A percentile compares a stretch with the other conserved stretches of the same genome.
These are phyloP conservation scores for Pichia sp. DNA, from an alignment of 1,139 yeast genomes.

Conservation along the genomic window DNA sequence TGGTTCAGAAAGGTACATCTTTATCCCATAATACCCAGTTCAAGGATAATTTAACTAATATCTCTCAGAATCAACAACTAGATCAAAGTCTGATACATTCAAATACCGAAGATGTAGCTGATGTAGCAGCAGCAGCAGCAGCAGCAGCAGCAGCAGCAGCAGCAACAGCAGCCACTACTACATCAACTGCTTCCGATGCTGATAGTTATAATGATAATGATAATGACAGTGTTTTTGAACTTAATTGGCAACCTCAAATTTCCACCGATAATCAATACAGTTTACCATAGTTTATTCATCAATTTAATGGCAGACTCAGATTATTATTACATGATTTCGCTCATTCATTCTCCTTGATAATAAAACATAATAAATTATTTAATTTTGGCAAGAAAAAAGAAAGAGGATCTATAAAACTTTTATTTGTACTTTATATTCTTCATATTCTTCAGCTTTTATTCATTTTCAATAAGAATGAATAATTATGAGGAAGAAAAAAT, in stretches of 20 bases:
- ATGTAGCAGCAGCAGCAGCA: too few relatives aligned
- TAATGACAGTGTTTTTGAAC: constrained; percentile 10
- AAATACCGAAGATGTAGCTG: too few relatives aligned
- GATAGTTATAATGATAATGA: constrained; percentile 2
- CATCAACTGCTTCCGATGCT: not conserved
- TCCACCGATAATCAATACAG: constrained; percentile 7
- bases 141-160: not conserved
- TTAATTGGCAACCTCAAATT: constrained; percentile 13
- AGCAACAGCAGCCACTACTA: not conserved
- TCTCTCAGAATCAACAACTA: not conserved
- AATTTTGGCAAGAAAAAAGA: too few relatives aligned
- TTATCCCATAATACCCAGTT: constrained; percentile 2
- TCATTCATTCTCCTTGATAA: too few relatives aligned
- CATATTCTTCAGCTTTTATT: not conserved
- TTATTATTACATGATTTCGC: too few relatives aligned
- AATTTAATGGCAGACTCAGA: too few relatives aligned
- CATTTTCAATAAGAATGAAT: not conserved
- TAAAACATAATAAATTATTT: too few relatives aligned
- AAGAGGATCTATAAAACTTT: not conserved
- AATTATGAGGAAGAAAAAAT: constrained; percentile 14
- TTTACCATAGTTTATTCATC: not conserved
- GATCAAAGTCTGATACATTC: not conserved
- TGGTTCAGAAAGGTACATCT: constrained; percentile 10
- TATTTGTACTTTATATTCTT: not conserved
- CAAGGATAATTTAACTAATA: not conserved